Base-by-base conservation (phyloP, 495 filamentous ascomycete genomes). In the Xylaria cubensis region DNA sequence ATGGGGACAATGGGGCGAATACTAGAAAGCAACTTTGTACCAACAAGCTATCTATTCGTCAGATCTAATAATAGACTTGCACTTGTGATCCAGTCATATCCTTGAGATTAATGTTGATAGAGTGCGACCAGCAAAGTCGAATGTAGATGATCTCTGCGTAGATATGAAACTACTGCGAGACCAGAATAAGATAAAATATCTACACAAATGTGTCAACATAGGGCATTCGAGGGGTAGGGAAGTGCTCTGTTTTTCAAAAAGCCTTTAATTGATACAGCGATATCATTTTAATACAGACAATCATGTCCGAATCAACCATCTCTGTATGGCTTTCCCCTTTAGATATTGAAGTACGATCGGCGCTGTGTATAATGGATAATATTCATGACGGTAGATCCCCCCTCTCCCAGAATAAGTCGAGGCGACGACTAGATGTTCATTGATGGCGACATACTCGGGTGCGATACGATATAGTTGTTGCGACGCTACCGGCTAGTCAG, bases 381-480 rank as follows among this genome's bases (percentile, higher is more conserved):
- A 51, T 53, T 21, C 79, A 81, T 2, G 21, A 62, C 26, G 51
- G 42, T 21, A 29, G 24, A 53, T 70, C 46, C 9, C 41, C 56
- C 26, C 26, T 29, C 26, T 29, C 26, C 26, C 26, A 29, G 26
- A 70, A 64, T 78, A 56, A 53, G 53, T 19, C 74, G 42, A 4
- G 79, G 80, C 29, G 75, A 84, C 61, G 81, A 84, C 73, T 82
- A 83, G 55, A 63, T 81, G 12, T 82, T 77, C 59, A 67, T 72
- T 44, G 74, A 74, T 46, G 80, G 79, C 13, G 74, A 78, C 3
- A 81, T 86, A 61, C 73, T 73, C 24, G 73, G 75, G 32, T 84
- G 26, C 26, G 26, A 29, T 36, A 86, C 55, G 86, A 86, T 53
- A 74, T 84, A 51, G 80, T 82, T 21, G 72, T 86, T 51, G 82